phyloP scores from a whole-genome alignment of 805 yeast species.

The Ogataea philodendri region DNA sequence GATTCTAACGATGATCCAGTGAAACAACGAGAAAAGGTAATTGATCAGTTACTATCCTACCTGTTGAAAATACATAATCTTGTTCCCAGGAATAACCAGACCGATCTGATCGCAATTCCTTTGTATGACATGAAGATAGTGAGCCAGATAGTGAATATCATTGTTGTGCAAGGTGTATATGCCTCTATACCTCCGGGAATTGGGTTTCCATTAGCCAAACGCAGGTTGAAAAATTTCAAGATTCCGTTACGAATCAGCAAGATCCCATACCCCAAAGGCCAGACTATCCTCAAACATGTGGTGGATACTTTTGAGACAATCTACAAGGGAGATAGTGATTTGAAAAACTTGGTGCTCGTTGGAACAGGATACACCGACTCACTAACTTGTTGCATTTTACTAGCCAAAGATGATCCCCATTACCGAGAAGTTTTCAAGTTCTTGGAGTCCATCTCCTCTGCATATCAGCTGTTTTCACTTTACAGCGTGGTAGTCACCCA shows the following conservation, averaged over 20 bases:
- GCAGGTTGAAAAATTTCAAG: slow-evolving; percentile 52
- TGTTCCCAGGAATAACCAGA: slow-evolving; percentile 32
- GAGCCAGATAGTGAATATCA: slow-evolving; percentile 57
- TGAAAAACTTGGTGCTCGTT: slow-evolving; percentile 50
- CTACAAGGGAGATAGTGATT: slow-evolving; percentile 45
- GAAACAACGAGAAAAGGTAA: slow-evolving; percentile 27
- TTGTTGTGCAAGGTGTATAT: slow-evolving; percentile 71
- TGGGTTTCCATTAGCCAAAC: slow-evolving; percentile 62
- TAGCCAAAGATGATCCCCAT: slow-evolving; percentile 23
- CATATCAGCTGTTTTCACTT: slow-evolving; percentile 62
- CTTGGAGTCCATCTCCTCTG: slow-evolving; percentile 49
- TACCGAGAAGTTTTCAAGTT: slow-evolving; percentile 17
- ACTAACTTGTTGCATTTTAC: slow-evolving; percentile 45
- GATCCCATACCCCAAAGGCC: slow-evolving; percentile 19
- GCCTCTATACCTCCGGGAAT: slow-evolving; percentile 55
- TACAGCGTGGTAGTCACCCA: slow-evolving; percentile 58
- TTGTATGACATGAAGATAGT: slow-evolving; percentile 81
- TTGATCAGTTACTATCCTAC: slow-evolving; percentile 37
- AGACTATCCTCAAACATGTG: slow-evolving; percentile 22
- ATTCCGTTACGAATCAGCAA: slow-evolving; percentile 25
- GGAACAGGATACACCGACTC: slow-evolving; percentile 70
- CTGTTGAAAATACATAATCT: slow-evolving; percentile 40
- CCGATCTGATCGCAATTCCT: slow-evolving; percentile 60
- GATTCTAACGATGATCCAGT: neutral
- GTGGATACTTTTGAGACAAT: slow-evolving; percentile 35